Base-by-base conservation (phyloP, 306 rosid species). In the Lagenaria siceraria region DNA sequence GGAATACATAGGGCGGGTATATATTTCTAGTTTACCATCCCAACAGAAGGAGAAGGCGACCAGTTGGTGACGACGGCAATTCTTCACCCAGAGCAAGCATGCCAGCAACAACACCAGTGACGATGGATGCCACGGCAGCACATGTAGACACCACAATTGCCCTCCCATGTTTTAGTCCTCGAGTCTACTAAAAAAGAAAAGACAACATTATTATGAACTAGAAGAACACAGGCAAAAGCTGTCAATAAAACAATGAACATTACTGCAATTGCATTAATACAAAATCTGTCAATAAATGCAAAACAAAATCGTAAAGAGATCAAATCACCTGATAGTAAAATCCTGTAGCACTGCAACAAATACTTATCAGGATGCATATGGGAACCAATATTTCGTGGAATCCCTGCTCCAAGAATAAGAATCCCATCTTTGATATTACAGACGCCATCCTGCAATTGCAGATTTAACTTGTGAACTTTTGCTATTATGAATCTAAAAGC, bases 21-120 rank as follows among this genome's bases (percentile, higher is more conserved):
- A 33, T n/a, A 14, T 59, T 35, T 75, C 53, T 76, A 21, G 55
- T 64, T 87, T 92, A 94, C 98, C 98, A 94, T 88, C 98, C 98
- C 81, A 94, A 90, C 79, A 94, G 86, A 77, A 94, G 96, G 10
- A 79, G 72, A 38, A 90, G 61, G 68, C 97, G 96, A 79, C 95
- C 97, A 38, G 83, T 87, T 53, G 98, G 96, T 0, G 96, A 91
- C 3, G 93, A 85, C 42, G 97, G 98, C 79, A 94, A 91, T 70
- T 88, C 84, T 83, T 94, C 98, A 27, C 97, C 97, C 86, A 94
- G 81, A 71, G 98, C 97, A 87, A 95, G 88, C 98, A 95, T 95
- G 70, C 98, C 98, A 65, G 98, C 96, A 80, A 92, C 89, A 24
- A 92, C 98, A 79, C 97, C 96, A 25, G 97, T 95, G 78, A 95